Evolutionary conservation across 2,329 filamentous ascomycete genomes (phyloP), one percentile per base, ranked within the genome.

Genomic region (Fusarium brevicatenulatum): DNA sequence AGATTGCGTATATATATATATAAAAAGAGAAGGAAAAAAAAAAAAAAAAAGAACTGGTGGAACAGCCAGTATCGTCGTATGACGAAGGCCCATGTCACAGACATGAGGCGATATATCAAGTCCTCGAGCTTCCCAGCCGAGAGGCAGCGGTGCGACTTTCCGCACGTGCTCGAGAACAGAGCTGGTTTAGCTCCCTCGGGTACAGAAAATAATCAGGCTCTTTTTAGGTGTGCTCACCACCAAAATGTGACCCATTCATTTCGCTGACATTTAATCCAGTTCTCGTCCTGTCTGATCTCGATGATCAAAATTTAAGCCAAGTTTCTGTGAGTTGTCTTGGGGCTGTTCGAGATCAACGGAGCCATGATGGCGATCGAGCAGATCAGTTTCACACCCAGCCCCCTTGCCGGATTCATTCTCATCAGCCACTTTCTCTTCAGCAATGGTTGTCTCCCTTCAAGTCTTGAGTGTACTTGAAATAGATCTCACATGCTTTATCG

Each of bases 401-500:
- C 47, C 49, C 50, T 62, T 61, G 53, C 55, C 34, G 44, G 34
- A 63, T 60, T 40, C 37, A 43, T 39, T 61, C 32, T 62, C 44
- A 52, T 13, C 44, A 63, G 21, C 46, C 57, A 39, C 52, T 53
- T 52, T 36, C 30, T 28, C 25, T 54, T 19, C 49, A 19, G 53
- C 23, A 34, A 53, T 46, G 23, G 13, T 36, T 19, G 15, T 37
- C 53, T 49, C 54, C 63, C 55, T 63, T 78, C 66, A 78, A 7
- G 64, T 69, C 64, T 77, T 77, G 55, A 78, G 65, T 19, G 77
- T 80, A 44, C 79, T 80, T 21, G 79, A 80, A 21, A 80, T 72
- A 23, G 79, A 79, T 47, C 78, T 74, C 52, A 80, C 74, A 59
- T 81, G 77, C 70, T 78, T 80, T 67, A 79, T 73, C 44, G 78